Conservation (phyloP, 108 stramenopile species). For the Fistulifera pelliculosa region DNA sequence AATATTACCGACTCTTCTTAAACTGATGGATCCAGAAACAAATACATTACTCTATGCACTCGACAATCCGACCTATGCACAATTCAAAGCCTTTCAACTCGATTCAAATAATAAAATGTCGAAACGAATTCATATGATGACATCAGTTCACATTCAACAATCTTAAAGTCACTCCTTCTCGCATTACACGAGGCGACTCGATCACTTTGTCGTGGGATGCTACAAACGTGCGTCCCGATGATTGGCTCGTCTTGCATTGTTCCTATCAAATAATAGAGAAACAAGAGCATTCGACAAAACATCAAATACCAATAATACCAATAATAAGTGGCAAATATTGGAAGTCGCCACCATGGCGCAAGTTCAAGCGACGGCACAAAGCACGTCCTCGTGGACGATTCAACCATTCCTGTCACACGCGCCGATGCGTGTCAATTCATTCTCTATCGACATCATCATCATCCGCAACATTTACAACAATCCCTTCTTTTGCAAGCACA, state of each 20-base stretch:
- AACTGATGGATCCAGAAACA: background rate
- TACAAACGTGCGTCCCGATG: background rate
- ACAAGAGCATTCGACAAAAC: background rate
- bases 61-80: slow-evolving; percentile 30
- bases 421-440: slow-evolving; percentile 35
- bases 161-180: background rate
- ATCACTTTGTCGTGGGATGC: slow-evolving; percentile 5
- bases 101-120: too few species aligned
- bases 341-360: slow-evolving; percentile 7
- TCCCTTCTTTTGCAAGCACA: slow-evolving; percentile 10
- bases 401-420: slow-evolving; percentile 33
- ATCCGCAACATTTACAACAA: slow-evolving; percentile 4
- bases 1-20: background rate
- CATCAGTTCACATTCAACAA: background rate
- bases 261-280: background rate
- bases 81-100: slow-evolving; percentile 10
- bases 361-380: background rate
- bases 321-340: background rate
- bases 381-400: slow-evolving; percentile 30
- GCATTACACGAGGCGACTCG: slow-evolving; percentile 5
- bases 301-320: background rate
- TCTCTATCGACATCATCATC: slow-evolving; percentile 10
- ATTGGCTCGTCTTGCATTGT: background rate
- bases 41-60: slow-evolving; percentile 17
- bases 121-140: too few species aligned